Conservation (phyloP, 345 rosid species). For the Citrus unshiu region DNA sequence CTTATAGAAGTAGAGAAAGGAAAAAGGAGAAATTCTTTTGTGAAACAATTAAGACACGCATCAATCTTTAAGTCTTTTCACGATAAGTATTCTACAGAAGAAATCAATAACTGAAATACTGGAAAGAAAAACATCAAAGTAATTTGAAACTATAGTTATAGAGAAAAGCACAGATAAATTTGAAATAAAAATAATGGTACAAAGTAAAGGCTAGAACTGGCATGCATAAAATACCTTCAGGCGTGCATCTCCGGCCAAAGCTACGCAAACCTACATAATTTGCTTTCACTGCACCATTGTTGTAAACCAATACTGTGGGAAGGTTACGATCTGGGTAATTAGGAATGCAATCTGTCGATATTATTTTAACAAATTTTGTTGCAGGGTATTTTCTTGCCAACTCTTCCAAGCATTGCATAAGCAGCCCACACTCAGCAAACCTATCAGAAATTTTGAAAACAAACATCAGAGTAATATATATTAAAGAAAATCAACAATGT, state of each 20-base stretch:
- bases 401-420: constrained; percentile 80
- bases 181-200: background rate
- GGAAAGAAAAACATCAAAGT: background rate
- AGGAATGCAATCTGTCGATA: constrained; percentile 95
- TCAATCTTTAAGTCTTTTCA: background rate
- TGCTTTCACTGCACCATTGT: constrained; percentile 83
- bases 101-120: background rate
- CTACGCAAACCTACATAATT: constrained; percentile 75
- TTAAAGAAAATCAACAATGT: background rate
- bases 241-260: constrained; percentile 89
- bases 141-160: background rate
- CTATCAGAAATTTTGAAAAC: constrained; percentile 24
- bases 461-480: background rate
- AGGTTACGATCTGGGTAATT: constrained; percentile 88
- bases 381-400: constrained; percentile 78
- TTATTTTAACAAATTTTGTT: constrained; percentile 92
- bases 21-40: background rate
- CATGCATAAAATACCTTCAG: constrained; percentile 59
- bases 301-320: constrained; percentile 87
- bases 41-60: background rate
- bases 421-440: constrained; percentile 65
- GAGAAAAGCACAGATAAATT: background rate
- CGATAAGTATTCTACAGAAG: background rate
- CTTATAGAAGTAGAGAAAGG: background rate
- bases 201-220: background rate